Evolutionary conservation across 2,329 filamentous ascomycete species (phyloP), one percentile per base, ranked within the genome.

Genomic region (Venturiaceae sp.): DNA sequence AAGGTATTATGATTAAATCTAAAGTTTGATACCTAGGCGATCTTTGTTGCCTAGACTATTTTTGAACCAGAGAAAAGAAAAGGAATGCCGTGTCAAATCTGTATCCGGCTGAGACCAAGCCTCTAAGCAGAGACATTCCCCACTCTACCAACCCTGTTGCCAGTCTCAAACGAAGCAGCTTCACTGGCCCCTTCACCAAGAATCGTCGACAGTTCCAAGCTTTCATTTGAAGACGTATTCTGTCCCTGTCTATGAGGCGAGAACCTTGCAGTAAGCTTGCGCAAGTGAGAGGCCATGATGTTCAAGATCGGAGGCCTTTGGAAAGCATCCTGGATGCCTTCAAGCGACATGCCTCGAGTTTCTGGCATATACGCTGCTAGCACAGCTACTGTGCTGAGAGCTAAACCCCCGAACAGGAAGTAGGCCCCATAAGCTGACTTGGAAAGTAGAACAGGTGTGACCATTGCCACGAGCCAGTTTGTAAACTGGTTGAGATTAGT

Each of bases 281-380:
- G 37, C 37, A 41, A 41, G 4, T 21, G 37, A 41, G 37, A 41
- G 23, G n/a, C 37, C 19, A 41, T 16, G 37, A 41, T 41, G 3
- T 41, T 19, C 37, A 41, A 14, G n/a, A 41, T 41, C 7, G 37
- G 37, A 41, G 46, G 46, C 30, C 13, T n/a, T 23, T 72, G 71
- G 59, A 80, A 80, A 0, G 75, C 74, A 13, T 73, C 69, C 55
- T 80, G 74, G 53, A 80, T 81, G 46, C 74, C 71, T 55, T 80
- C 77, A n/a, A 82, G 68, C 0, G 73, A 73, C 11, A 69, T 66
- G 0, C 78, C 78, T 26, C 75, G 70, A 0, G 78, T 81, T 63
- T 81, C 79, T 0, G 75, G 76, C 78, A 81, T 81, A 52, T 70
- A 78, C 0, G 72, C 54, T 1, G 69, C 66, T 26, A 65, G 61